These are phyloP conservation scores for Penicillium fuscoglaucum DNA, from an alignment of 2,329 filamentous ascomycete species.

Conservation along the genomic window DNA sequence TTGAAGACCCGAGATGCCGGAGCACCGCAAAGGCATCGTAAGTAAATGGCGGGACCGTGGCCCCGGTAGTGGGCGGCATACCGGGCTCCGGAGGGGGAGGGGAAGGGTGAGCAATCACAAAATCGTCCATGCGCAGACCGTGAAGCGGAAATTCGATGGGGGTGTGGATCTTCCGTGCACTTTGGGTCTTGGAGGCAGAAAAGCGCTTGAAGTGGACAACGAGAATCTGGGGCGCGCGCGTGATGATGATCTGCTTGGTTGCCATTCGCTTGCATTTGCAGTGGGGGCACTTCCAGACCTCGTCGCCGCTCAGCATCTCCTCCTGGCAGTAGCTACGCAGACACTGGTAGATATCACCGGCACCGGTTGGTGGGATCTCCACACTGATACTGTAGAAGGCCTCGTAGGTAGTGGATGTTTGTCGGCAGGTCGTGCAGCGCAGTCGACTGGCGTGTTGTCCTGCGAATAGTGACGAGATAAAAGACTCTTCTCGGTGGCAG, in stretches of 20 bases:
- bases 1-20: constrained; percentile 67
- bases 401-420: constrained; percentile 67
- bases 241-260: constrained; percentile 71
- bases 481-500: constrained; percentile 68
- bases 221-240: constrained; percentile 74
- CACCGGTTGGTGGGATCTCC: constrained; percentile 64
- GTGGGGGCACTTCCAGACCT: constrained; percentile 70
- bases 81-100: constrained; percentile 28
- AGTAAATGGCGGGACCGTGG: constrained; percentile 57
- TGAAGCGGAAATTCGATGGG: constrained; percentile 75
- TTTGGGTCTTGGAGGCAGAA: constrained; percentile 56
- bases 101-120: constrained; percentile 53
- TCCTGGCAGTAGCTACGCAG: constrained; percentile 68
- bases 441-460: constrained; percentile 66
- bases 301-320: constrained; percentile 67
- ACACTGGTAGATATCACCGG: constrained; percentile 65
- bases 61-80: constrained; percentile 55
- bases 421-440: constrained; percentile 60
- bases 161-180: constrained; percentile 67
- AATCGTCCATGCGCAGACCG: constrained; percentile 63
- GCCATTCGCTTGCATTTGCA: constrained; percentile 69
- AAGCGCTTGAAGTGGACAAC: constrained; percentile 76
- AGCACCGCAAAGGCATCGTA: constrained; percentile 90
- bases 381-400: constrained; percentile 71
- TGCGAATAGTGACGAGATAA: constrained; percentile 77